These are phyloP conservation scores for Scheffersomyces lignicola DNA, from an alignment of 1,139 yeast species.

Conservation along the genomic window DNA sequence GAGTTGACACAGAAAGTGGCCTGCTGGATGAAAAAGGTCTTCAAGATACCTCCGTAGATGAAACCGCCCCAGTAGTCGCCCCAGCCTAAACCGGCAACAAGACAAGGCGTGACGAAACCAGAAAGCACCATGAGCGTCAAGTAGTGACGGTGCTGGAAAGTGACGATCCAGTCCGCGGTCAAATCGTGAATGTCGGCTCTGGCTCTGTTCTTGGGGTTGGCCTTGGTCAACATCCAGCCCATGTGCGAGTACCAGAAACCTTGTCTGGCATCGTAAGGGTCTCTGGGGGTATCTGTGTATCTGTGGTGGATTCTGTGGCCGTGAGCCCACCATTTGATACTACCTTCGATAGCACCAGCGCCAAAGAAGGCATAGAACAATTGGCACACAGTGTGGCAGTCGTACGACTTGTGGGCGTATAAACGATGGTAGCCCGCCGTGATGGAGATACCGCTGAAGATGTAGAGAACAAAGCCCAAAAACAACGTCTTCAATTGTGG, in stretches of 20 bases:
- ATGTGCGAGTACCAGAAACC: constrained; percentile 96
- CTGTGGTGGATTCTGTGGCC: constrained; percentile 97
- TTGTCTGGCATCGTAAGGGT: constrained; percentile 94
- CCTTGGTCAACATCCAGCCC: constrained; percentile 95
- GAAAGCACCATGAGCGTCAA: constrained; percentile 61
- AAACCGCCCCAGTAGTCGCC: constrained; percentile 93
- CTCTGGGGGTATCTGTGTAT: constrained; percentile 94
- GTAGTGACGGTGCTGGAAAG: constrained; percentile 93
- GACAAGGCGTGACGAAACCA: constrained; percentile 73
- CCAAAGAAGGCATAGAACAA: constrained; percentile 81
- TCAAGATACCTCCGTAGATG: constrained; percentile 84
- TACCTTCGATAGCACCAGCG: constrained; percentile 95
- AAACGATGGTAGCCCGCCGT: constrained; percentile 83
- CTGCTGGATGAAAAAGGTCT: constrained; percentile 86
- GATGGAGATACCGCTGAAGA: constrained; percentile 80
- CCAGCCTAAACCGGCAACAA: constrained; percentile 78
- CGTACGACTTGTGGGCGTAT: constrained; percentile 84
- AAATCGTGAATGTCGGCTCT: constrained; percentile 95
- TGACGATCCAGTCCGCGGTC: constrained; percentile 85
- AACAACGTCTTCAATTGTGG: constrained; percentile 60
- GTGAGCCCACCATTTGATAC: constrained; percentile 99
- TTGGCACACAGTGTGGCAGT: constrained; percentile 70
- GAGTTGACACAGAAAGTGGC: constrained; percentile 99
- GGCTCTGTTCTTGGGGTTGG: constrained; percentile 94
- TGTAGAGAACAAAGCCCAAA: constrained; percentile 64